Evolutionary conservation across 257 asterid genomes (phyloP), one percentile per base, ranked within the genome.

Genomic region (Solanum etuberosum): DNA sequence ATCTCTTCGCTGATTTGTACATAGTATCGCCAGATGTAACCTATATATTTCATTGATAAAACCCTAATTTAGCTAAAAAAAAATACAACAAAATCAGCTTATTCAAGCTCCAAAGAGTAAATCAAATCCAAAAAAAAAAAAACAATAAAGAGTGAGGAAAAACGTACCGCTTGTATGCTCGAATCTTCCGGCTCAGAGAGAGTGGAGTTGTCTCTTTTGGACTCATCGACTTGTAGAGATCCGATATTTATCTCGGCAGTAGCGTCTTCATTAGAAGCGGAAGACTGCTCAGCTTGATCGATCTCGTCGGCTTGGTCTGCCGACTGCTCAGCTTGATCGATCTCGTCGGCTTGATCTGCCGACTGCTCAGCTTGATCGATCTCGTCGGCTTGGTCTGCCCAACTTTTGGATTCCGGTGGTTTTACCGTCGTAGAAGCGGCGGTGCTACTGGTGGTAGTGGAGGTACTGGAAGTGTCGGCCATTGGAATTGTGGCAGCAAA

Each of bases 21-120:
- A 92, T 90, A 43, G 98, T 93, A 87, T 92, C 97, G 10, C 98
- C 98, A 1, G 97, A 88, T n/a, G 94, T 91, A 85, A 97, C 93
- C 99, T 97, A 83, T 54, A 90, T 86, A 90, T 87, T 68, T 29
- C 82, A 91, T 65, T 73, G 35, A 87, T 78, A 40, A 8, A 46
- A 35, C 81, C 80, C 29, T 72, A 72, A 72, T 20, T 72, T 35
- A 72, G 48, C 81, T 72, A 71, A 20, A 68, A 72, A 72, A 46
- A 13, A 14, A 27, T 16, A 71, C 2, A 72, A 34, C 46, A 72
- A 72, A 72, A 72, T 72, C 48, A 72, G 29, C 43, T 72, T 16
- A 70, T 70, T 70, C 76, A 70, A 29, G 15, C 37, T 27, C 70
- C 34, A 5, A 25, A 65, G 68, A 59, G 68, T 59, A 13, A 4